These are phyloP conservation scores for Nannochloropsis salina DNA, from an alignment of 108 stramenopile species.

Conservation along the genomic window DNA sequence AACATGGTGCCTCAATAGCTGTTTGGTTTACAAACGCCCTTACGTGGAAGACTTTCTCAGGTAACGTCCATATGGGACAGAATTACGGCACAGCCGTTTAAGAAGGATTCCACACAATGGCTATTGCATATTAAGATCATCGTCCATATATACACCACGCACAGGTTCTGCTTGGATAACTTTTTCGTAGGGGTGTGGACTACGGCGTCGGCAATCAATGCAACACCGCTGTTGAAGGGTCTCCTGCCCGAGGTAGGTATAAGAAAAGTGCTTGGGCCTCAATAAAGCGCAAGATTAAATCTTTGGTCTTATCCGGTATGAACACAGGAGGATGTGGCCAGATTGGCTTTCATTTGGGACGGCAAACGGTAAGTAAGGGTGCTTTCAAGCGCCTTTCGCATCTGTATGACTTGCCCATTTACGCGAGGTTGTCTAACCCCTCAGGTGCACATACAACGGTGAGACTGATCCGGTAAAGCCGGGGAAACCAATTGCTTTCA, in stretches of 20 bases:
- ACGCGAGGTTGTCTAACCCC: background rate
- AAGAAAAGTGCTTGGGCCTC: background rate
- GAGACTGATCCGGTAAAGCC: background rate
- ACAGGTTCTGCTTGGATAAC: background rate
- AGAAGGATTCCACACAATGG: no score
- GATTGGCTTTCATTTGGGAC: background rate
- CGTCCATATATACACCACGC: no score
- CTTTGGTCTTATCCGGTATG: background rate
- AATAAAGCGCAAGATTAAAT: background rate
- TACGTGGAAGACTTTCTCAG: background rate
- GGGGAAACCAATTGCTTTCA: background rate
- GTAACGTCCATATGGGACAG: background rate
- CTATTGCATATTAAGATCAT: no score
- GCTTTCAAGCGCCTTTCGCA: background rate
- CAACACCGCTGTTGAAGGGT: background rate
- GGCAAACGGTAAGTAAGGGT: background rate
- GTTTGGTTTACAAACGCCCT: background rate
- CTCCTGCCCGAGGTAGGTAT: background rate
- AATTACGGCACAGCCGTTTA: no score
- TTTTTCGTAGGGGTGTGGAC: conserved; percentile 9
- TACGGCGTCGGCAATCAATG: background rate
- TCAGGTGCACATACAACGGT: background rate
- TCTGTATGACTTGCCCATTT: background rate
- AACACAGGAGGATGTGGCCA: background rate
- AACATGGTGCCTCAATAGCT: background rate